These are phyloP conservation scores for Olyra latifolia DNA, from an alignment of 176 grass and related monocot genomes.

Conservation along the genomic window DNA sequence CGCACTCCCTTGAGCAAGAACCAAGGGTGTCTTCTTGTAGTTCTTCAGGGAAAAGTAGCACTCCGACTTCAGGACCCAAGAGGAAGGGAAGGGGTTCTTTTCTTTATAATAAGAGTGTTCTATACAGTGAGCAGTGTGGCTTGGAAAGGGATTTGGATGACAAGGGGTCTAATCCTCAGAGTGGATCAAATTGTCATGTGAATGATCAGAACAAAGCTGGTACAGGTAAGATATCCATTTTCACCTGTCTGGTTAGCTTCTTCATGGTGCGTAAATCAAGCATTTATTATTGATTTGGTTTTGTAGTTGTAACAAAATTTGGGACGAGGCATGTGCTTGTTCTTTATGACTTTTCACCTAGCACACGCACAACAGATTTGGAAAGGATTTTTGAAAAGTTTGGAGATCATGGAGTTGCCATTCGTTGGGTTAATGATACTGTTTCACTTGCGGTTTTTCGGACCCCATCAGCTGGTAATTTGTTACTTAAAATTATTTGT, in stretches of 20 bases:
- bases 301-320: slow-evolving; percentile 42
- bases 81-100: slow-evolving; percentile 88
- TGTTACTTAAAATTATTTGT: slow-evolving; percentile 6
- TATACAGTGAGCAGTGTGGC: slow-evolving; percentile 77
- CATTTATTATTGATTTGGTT: slow-evolving; percentile 23
- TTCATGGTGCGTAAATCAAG: not conserved
- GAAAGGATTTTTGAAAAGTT: slow-evolving; percentile 76
- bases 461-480: slow-evolving; percentile 72
- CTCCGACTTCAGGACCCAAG: slow-evolving; percentile 51
- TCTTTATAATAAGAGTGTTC: slow-evolving; percentile 74
- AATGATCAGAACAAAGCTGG: slow-evolving; percentile 26
- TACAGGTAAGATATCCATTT: slow-evolving; percentile 14
- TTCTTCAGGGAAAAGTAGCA: slow-evolving; percentile 38
- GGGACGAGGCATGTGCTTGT: slow-evolving; percentile 79
- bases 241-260: not conserved
- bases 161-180: slow-evolving; percentile 8
- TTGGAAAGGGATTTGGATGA: slow-evolving; percentile 39
- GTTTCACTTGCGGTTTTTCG: slow-evolving; percentile 81
- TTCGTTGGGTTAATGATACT: slow-evolving; percentile 90
- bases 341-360: slow-evolving; percentile 66
- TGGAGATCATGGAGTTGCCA: slow-evolving; percentile 60
- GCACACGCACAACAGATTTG: slow-evolving; percentile 61
- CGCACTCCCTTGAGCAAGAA: slow-evolving; percentile 26
- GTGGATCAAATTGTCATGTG: slow-evolving; percentile 5
- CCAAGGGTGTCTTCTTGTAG: slow-evolving; percentile 30